Percentiles rank a stretch among this genome's conserved stretches.
Conservation (phyloP, 78 protist species). For the Protostelium mycophagum region DNA sequence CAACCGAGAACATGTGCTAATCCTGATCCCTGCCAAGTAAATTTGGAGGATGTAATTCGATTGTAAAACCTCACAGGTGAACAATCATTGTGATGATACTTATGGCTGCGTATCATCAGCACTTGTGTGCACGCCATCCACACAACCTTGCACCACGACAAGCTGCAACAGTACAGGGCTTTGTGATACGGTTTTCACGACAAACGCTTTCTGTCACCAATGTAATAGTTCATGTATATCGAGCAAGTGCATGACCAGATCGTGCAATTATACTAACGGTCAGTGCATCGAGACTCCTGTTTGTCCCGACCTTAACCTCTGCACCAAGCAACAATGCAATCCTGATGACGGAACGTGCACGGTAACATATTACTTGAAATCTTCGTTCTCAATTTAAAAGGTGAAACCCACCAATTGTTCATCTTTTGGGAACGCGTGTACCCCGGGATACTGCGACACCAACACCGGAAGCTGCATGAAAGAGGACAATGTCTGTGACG, state of each 20-base stretch:
- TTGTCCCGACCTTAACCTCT: not conserved
- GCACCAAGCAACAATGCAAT: not conserved
- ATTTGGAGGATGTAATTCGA: not conserved
- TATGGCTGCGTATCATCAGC: not conserved
- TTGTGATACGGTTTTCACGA: not conserved
- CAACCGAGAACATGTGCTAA: not conserved
- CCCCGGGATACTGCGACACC: not conserved
- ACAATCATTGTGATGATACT: not conserved
- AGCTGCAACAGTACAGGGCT: not conserved
- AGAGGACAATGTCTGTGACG: slow-evolving; percentile 10
- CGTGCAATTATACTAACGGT: not conserved
- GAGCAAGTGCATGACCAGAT: not conserved
- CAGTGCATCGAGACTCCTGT: not conserved
- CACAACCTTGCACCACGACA: not conserved
- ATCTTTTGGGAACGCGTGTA: no score
- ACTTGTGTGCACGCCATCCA: not conserved
- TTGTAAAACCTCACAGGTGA: not conserved
- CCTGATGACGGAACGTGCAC: not conserved
- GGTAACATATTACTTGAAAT: no score
- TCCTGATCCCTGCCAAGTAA: not conserved
- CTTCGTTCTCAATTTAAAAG: no score
- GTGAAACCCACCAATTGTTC: no score
- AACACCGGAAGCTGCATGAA: not conserved
- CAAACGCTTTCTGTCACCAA: not conserved
- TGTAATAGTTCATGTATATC: not conserved